Percentiles rank a stretch among this genome's conserved stretches.
Evolutionary conservation across 2,329 filamentous ascomycete genomes (phyloP).

Genomic region (Mollisiaceae sp.): DNA sequence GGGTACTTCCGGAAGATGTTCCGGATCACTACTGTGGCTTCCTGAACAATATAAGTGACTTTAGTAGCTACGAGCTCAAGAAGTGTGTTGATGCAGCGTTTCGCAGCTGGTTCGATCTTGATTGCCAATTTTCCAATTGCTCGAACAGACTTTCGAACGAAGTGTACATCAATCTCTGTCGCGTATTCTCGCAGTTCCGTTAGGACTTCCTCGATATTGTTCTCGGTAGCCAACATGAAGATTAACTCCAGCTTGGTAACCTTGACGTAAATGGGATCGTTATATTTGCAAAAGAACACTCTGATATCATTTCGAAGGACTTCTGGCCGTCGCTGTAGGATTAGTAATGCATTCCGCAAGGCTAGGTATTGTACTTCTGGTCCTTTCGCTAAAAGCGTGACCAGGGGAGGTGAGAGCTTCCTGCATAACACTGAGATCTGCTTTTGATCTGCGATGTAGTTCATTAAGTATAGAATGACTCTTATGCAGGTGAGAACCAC

Average conservation of each 20-base stretch:
- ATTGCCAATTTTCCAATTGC: conserved; percentile 98
- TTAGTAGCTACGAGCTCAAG: conserved; percentile 96
- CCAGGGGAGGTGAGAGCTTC: conserved; percentile 92
- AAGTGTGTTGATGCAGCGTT: conserved; percentile 88
- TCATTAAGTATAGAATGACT: conserved; percentile 97
- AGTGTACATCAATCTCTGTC: conserved; percentile 98
- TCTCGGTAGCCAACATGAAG: conserved; percentile 96
- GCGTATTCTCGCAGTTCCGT: conserved; percentile 96
- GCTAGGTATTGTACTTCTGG: conserved; percentile 99
- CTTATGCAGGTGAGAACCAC: conserved; percentile 96
- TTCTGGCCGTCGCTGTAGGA: conserved; percentile 89
- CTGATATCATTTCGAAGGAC: conserved; percentile 95
- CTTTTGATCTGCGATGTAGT: conserved; percentile 93
- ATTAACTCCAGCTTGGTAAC: conserved; percentile 98
- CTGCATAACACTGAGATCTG: conserved; percentile 85
- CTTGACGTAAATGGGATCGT: conserved; percentile 99
- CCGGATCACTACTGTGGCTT: conserved; percentile 96
- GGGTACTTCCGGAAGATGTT: conserved; percentile 99
- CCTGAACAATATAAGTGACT: conserved; percentile 97
- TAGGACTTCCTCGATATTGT: conserved; percentile 93
- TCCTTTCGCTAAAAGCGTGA: conserved; percentile 93
- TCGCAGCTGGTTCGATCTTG: conserved; percentile 95
- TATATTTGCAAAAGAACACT: conserved; percentile 99
- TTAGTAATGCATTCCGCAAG: conserved; percentile 89
- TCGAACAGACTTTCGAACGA: conserved; percentile 95